A percentile compares a stretch with the other conserved stretches of the same genome.
Conservation (phyloP, 75 land plant species). For the Pseudotsuga menziesii region DNA sequence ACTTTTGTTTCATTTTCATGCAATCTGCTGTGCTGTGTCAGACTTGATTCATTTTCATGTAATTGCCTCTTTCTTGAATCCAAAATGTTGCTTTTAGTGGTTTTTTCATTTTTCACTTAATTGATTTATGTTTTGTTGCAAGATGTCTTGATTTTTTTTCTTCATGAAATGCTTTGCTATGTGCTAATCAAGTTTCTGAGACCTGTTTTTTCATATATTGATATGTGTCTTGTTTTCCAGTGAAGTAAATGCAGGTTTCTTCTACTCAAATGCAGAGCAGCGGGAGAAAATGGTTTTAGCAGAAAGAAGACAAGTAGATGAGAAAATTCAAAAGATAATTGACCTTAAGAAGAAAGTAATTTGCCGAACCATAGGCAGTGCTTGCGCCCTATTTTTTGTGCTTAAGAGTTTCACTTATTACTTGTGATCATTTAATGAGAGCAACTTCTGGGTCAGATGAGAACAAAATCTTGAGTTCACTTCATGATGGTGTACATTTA, state of each 20-base stretch:
- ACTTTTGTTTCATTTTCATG: too few relatives aligned
- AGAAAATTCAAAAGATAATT: constrained; percentile 83
- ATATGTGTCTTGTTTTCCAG: constrained; percentile 26
- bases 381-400: too few relatives aligned
- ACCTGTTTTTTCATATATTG: background rate
- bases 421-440: too few relatives aligned
- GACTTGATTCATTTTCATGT: too few relatives aligned
- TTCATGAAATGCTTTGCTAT: background rate
- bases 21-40: too few relatives aligned
- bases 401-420: too few relatives aligned
- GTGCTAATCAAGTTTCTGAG: background rate
- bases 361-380: too few relatives aligned
- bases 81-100: too few relatives aligned
- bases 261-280: constrained; percentile 93
- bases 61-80: background rate
- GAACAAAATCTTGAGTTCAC: background rate
- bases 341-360: constrained; percentile 83
- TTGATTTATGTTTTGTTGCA: background rate
- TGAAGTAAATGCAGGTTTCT: constrained; percentile 99
- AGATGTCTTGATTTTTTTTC: background rate
- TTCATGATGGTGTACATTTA: background rate
- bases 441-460: too few relatives aligned
- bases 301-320: constrained; percentile 92
- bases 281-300: constrained; percentile 98
- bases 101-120: too few relatives aligned